Percentiles rank a stretch among this genome's conserved stretches.
These are phyloP conservation scores for Cladosporium sp. DNA, from an alignment of 2,329 filamentous ascomycete species.

Conservation along the genomic window DNA sequence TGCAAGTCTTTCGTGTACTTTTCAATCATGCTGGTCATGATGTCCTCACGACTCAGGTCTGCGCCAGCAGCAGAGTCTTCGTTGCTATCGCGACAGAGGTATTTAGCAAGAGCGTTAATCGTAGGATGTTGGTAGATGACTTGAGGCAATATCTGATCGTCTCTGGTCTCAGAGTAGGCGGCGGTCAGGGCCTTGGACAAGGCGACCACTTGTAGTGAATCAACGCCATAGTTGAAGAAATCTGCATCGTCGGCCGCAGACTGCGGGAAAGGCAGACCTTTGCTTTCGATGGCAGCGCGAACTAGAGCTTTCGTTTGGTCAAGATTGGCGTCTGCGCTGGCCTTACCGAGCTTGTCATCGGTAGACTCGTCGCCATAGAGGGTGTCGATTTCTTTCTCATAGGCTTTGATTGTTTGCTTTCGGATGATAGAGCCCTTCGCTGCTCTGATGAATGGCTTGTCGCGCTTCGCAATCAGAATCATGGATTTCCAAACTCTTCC, in stretches of 20 bases:
- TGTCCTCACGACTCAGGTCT: not conserved
- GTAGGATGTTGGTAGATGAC: not conserved
- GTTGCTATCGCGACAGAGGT: not conserved
- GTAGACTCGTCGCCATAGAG: not conserved
- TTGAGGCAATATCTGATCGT: not conserved
- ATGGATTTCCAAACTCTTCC: conserved; percentile 47
- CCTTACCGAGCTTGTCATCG: not conserved
- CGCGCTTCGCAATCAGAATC: conserved; percentile 45
- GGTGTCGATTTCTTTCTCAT: not conserved
- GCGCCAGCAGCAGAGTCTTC: not conserved
- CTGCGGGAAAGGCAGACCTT: not conserved
- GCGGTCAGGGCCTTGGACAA: not conserved
- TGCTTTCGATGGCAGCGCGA: not conserved
- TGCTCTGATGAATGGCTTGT: conserved; percentile 51
- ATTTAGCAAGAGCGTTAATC: not conserved
- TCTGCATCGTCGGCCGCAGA: not conserved
- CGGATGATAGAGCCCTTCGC: conserved; percentile 51
- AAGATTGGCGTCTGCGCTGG: not conserved
- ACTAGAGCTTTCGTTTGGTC: not conserved
- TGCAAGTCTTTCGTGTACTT: not conserved
- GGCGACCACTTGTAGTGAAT: not conserved
- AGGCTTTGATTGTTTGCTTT: not conserved
- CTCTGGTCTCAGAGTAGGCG: not conserved
- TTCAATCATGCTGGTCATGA: not conserved
- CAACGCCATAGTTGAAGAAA: not conserved